Conservation (phyloP, 306 rosid genomes). For the Dryas octopetala region DNA sequence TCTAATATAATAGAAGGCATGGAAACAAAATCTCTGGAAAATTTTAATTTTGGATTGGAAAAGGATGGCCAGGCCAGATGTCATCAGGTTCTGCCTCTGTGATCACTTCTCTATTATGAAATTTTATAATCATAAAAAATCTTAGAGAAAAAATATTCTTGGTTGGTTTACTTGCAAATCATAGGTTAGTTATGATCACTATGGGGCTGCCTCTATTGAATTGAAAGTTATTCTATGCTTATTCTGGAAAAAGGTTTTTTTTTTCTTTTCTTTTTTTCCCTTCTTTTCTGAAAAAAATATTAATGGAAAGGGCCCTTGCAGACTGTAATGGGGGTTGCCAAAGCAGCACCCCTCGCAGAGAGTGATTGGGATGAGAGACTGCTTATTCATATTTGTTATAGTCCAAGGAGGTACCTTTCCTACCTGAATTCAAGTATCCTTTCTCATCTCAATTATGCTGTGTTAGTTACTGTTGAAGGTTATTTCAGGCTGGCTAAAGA, state of each 20-base stretch:
- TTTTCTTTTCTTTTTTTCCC: background rate
- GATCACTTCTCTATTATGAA: background rate
- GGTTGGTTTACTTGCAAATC: background rate
- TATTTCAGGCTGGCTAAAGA: slow-evolving; percentile 22
- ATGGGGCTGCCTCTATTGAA: background rate
- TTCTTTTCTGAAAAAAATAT: background rate
- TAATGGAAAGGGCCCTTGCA: slow-evolving; percentile 30
- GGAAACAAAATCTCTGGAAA: background rate
- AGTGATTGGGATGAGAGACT: slow-evolving; percentile 65
- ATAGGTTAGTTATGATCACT: background rate
- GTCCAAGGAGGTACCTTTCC: slow-evolving; percentile 72
- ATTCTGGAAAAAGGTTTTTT: background rate
- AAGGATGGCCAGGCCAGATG: background rate
- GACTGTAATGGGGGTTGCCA: slow-evolving; percentile 78
- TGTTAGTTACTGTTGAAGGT: background rate
- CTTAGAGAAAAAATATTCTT: background rate
- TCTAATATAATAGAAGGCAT: background rate
- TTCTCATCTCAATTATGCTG: background rate
- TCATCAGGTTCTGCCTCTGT: background rate
- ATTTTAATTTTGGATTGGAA: background rate
- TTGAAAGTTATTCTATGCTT: background rate
- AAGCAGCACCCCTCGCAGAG: slow-evolving; percentile 58
- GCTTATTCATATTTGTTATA: slow-evolving; percentile 75
- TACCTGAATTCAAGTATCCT: background rate
- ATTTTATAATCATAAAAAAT: background rate